Percentiles rank a stretch among this genome's conserved stretches.
Conservation (phyloP, 176 grass and related monocot species). For the Oryza brachyantha region DNA sequence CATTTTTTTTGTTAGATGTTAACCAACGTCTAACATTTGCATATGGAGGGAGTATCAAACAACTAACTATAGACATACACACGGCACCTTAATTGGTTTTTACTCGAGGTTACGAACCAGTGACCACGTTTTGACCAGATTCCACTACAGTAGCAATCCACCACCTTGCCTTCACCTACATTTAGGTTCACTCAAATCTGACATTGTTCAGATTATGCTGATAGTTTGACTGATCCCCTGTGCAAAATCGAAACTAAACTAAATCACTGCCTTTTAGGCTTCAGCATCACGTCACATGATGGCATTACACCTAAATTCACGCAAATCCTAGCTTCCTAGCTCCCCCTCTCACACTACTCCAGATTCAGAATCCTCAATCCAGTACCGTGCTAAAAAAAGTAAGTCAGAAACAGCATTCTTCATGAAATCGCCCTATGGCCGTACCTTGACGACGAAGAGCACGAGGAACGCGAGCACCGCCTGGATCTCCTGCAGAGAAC, state of each 20-base stretch:
- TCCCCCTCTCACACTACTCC: neutral
- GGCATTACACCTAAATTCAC: neutral
- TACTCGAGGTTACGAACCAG: neutral
- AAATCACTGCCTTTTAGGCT: neutral
- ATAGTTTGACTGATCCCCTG: neutral
- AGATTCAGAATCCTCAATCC: neutral
- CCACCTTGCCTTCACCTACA: neutral
- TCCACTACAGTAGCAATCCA: neutral
- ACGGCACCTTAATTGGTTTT: neutral
- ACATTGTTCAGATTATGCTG: neutral
- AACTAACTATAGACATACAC: neutral
- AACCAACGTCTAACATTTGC: too few relatives aligned
- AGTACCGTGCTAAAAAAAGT: neutral
- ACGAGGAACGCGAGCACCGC: constrained; percentile 70
- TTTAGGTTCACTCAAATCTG: neutral
- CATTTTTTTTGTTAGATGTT: too few relatives aligned
- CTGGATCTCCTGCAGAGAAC: constrained; percentile 78
- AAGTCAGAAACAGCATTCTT: neutral
- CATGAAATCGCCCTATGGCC: neutral
- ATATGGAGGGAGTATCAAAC: too few relatives aligned
- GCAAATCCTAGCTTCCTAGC: neutral
- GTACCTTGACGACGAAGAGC: constrained; percentile 79
- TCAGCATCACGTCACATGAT: neutral
- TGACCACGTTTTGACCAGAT: neutral
- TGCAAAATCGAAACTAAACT: neutral